Evolutionary conservation across 257 asterid species (phyloP), one percentile per base, ranked within the genome.

Genomic region (Solanum microdontum): DNA sequence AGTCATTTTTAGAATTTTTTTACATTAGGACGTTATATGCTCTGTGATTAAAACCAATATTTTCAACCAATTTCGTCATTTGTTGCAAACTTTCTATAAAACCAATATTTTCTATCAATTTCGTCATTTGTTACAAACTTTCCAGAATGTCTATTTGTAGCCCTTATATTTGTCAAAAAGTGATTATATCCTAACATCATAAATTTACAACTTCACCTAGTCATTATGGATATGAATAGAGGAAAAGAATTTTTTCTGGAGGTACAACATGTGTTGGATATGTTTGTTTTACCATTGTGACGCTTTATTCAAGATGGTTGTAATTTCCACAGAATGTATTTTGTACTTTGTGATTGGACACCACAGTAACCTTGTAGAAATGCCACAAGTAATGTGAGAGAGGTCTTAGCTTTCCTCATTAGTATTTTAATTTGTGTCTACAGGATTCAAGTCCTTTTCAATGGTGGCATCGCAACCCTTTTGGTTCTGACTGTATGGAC

Each of bases 371-470:
- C 69, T 48, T 82, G 68, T 30, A 8, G 43, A 48, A 82, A 82
- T 26, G 40, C 43, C 28, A 82, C 69, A 15, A 62, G 43, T 82
- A 48, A 82, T 82, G 69, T 48, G 85, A 28, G 85, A 48, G 28
- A 28, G 69, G 33, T 26, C 6, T 45, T 82, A 82, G 28, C 69
- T 28, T 82, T 80, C 28, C 36, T 82, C 69, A 28, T 48, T 48
- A 82, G 69, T 13, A 82, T 48, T 82, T 82, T 30, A 19, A 19
- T 86, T 86, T 45, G 45, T 24, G 64, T 86, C 80, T 84, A 69
- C 96, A 97, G 99, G 99, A 94, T 91, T 82, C 99, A 97, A 90
- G 99, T 94, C 89, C 87, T 97, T 12, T 93, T 69, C 72, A 97
- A 97, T 80, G 94, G 99, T 91, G 98, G 98, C 75, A 92, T 97